phyloP scores from a whole-genome alignment of 352 stramenopile genomes.

The Lagenidium giganteum region DNA sequence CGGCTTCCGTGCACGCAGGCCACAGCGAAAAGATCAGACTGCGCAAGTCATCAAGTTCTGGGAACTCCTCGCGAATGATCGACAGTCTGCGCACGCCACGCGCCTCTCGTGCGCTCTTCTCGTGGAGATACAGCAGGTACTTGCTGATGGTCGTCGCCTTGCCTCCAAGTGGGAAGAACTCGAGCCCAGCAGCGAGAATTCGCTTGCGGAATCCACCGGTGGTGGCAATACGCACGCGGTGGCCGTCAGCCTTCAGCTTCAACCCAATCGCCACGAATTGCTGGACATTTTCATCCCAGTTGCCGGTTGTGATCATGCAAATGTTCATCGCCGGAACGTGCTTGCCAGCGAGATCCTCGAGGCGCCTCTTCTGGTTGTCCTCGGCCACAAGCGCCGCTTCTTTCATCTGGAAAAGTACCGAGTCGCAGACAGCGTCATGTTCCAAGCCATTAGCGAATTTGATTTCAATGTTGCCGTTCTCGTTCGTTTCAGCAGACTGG shows the following conservation, averaged over 20 bases:
- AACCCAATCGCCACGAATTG: constrained; percentile 74
- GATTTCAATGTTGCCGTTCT: constrained; percentile 28
- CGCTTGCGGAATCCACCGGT: constrained; percentile 68
- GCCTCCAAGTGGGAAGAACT: constrained; percentile 69
- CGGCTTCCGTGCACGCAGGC: constrained; percentile 43
- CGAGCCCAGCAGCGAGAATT: constrained; percentile 49
- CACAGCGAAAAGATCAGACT: constrained; percentile 57
- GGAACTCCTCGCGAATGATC: constrained; percentile 28
- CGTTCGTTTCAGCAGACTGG: too few relatives aligned
- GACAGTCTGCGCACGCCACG: constrained; percentile 23
- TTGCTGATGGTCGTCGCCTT: constrained; percentile 33
- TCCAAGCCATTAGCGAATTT: constrained; percentile 20
- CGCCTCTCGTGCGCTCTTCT: too few relatives aligned
- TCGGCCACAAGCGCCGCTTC: constrained; percentile 16
- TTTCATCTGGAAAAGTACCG: constrained; percentile 20
- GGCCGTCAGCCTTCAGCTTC: constrained; percentile 68
- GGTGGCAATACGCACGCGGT: constrained; percentile 88
- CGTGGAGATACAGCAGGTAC: constrained; percentile 39
- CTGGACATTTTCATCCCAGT: constrained; percentile 61
- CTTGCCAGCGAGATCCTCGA: constrained; percentile 17
- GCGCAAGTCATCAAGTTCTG: constrained; percentile 37
- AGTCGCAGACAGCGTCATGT: constrained; percentile 19
- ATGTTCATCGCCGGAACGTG: constrained; percentile 59
- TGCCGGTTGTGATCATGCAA: constrained; percentile 63
- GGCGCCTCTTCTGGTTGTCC: constrained; percentile 16